Base-by-base conservation (phyloP, 257 asterid species). In the Jacaranda copaia region DNA sequence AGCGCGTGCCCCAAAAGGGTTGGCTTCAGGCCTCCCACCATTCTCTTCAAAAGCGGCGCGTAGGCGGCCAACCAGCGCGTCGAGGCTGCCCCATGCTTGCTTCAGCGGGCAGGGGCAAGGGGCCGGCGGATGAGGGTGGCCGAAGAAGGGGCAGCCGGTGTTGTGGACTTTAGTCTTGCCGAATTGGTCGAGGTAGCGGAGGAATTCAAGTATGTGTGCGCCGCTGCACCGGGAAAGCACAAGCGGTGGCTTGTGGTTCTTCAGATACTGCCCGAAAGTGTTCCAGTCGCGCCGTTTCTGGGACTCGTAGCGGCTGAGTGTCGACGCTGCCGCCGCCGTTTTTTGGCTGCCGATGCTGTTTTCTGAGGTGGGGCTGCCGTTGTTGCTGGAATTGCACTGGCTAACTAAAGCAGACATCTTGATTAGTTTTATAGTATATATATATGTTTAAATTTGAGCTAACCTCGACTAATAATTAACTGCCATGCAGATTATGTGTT, bases 61-160 rank as follows among this genome's bases (percentile, higher is more conserved):
- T 66, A 86, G 84, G 63, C 92, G 81, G 7, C 92, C 92, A 12
- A 88, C 87, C 0, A 88, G 90, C 63, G 92, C 90, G 82, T 88
- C 92, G 14, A 88, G 90, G 79, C 92, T 88, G 32, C 92, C 92
- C 92, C 92, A 86, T 3, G 92, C 92, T 73, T 88, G 92, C 18
- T 13, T 62, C 40, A 86, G 81, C 53, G 92, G 92, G 78, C 92
- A 88, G 68, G 90, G 83, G 75, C 90, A 87, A 46, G 90, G 83
- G 0, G 83, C 85, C 0, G 90, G 84, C 3, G 90, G 90, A 52
- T 84, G 83, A 48, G 90, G 86, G 78, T 79, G 82, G 15, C 92
- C 92, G 80, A 56, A 88, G 80, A 86, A 88, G 0, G 87, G 89
- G 85, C 92, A 88, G 73, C 35, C 5, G 68, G 4, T 5, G 81